Percentiles rank a stretch among this genome's conserved stretches.
phyloP scores from a whole-genome alignment of 768 basidiomycete genomes.

The Boletus pseudopeckii region DNA sequence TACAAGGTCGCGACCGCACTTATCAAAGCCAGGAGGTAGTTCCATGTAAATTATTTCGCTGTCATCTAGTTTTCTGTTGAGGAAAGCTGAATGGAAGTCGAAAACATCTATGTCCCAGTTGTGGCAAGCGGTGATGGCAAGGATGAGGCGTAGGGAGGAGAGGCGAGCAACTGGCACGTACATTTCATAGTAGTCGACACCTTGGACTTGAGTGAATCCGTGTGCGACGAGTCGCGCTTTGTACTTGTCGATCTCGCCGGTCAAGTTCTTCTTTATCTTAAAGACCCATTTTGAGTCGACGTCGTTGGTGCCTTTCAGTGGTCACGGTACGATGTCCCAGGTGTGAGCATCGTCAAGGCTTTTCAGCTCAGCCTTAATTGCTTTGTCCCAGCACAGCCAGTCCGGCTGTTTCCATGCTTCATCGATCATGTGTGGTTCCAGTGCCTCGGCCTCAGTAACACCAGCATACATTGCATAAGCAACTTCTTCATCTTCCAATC shows the following conservation, averaged over 20 bases:
- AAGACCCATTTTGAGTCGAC: neutral
- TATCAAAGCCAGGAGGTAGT: too few species aligned
- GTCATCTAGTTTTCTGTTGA: too few species aligned
- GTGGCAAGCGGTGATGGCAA: neutral
- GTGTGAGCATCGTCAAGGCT: neutral
- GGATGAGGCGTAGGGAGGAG: neutral
- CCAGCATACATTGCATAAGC: neutral
- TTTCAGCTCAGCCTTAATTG: neutral
- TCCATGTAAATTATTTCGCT: too few species aligned
- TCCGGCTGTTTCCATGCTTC: neutral
- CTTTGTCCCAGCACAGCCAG: neutral
- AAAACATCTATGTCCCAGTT: neutral
- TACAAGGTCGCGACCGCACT: too few species aligned
- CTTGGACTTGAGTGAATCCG: neutral
- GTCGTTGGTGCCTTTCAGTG: neutral
- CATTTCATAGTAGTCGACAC: neutral
- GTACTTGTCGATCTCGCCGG: neutral
- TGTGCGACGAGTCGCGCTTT: neutral
- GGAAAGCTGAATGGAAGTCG: neutral
- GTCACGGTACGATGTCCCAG: neutral
- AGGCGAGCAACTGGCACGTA: neutral
- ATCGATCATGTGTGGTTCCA: neutral
- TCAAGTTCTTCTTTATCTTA: neutral
- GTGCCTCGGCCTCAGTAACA: neutral
- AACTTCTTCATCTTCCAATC: neutral